These are phyloP conservation scores for Nakaseomyces uthaithaninus DNA, from an alignment of 1,139 yeast genomes.

Conservation along the genomic window DNA sequence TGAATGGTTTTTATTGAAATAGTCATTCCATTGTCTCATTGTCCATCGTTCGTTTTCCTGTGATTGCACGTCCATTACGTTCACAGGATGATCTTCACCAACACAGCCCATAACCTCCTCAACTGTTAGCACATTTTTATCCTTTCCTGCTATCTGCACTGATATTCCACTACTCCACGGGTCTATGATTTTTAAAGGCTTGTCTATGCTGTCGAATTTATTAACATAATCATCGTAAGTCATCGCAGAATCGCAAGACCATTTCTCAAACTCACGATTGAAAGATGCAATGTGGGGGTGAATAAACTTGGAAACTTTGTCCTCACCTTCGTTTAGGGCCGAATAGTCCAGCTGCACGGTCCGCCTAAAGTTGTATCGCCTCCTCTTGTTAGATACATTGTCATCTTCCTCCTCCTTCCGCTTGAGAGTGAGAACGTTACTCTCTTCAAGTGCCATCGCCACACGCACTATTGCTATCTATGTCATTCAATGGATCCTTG, in stretches of 20 bases:
- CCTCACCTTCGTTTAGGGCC: conserved; percentile 71
- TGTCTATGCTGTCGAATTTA: conserved; percentile 32
- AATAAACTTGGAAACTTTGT: conserved; percentile 46
- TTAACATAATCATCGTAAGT: conserved; percentile 34
- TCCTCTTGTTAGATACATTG: neutral
- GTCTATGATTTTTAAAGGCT: conserved; percentile 36
- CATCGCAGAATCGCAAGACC: conserved; percentile 19
- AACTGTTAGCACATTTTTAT: conserved; percentile 13
- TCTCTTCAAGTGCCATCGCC: too few species aligned
- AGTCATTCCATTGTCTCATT: conserved; percentile 65
- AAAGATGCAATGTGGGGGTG: conserved; percentile 53
- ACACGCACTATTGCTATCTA: too few species aligned
- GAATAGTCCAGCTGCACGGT: conserved; percentile 59
- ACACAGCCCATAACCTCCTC: conserved; percentile 50
- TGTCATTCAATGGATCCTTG: too few species aligned
- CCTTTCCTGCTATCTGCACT: conserved; percentile 37
- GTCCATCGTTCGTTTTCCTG: conserved; percentile 66
- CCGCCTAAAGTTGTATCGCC: conserved; percentile 23
- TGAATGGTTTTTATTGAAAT: conserved; percentile 41
- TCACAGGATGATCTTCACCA: conserved; percentile 59
- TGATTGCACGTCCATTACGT: conserved; percentile 85
- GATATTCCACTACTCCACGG: conserved; percentile 33
- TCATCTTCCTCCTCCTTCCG: neutral
- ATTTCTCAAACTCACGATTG: conserved; percentile 17
- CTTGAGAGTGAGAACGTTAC: neutral